phyloP scores from a whole-genome alignment of 805 yeast genomes.

The Nakazawaea anatomiae region DNA sequence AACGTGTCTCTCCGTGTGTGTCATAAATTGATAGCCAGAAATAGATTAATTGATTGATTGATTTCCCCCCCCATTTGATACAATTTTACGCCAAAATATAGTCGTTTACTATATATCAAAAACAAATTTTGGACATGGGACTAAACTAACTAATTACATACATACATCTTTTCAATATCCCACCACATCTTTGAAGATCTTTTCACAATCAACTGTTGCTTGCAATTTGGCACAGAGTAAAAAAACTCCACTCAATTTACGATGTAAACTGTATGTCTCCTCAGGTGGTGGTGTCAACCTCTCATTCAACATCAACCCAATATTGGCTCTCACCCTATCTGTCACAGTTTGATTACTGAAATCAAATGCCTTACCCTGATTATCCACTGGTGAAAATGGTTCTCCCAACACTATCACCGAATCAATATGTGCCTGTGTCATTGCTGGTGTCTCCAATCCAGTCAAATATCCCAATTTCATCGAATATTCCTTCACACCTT shows the following conservation, averaged over 20 bases:
- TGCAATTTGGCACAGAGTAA: constrained; percentile 79
- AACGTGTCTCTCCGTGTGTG: too few relatives aligned
- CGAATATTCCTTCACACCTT: constrained; percentile 58
- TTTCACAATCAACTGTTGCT: constrained; percentile 78
- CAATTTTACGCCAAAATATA: too few relatives aligned
- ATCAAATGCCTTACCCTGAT: constrained; percentile 50
- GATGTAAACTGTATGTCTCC: constrained; percentile 93
- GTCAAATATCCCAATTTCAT: constrained; percentile 79
- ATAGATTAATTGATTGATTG: too few relatives aligned
- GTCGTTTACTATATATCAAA: neutral
- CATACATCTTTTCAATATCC: constrained; percentile 27
- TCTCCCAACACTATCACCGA: constrained; percentile 89
- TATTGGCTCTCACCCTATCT: constrained; percentile 83
- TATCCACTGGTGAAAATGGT: constrained; percentile 63
- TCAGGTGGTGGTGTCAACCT: constrained; percentile 97
- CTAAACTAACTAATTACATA: neutral
- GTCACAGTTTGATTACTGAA: constrained; percentile 87
- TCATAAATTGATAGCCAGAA: too few relatives aligned
- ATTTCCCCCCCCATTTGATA: too few relatives aligned
- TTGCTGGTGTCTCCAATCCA: constrained; percentile 80
- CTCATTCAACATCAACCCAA: constrained; percentile 84
- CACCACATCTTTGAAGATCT: constrained; percentile 70
- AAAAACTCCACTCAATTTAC: constrained; percentile 93
- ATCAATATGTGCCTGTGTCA: constrained; percentile 90
- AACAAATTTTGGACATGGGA: neutral